A percentile compares a stretch with the other conserved stretches of the same genome.
Conservation (phyloP, 306 rosid genomes). For the Rosa chinensis region DNA sequence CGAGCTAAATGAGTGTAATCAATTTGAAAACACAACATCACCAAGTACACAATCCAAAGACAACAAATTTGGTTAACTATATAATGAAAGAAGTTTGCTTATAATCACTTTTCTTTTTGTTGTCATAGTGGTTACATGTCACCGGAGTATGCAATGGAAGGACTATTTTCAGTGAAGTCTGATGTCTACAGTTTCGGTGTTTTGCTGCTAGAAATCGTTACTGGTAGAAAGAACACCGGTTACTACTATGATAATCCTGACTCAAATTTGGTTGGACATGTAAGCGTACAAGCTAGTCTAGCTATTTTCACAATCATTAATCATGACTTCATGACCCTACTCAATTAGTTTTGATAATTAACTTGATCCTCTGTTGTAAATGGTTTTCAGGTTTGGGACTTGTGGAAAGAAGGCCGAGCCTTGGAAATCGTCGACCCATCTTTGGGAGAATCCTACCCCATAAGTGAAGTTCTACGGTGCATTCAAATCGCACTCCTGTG, state of each 20-base stretch:
- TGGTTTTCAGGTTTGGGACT: constrained; percentile 49
- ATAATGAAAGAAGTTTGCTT: not conserved
- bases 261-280: constrained; percentile 59
- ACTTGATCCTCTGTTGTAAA: not conserved
- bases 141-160: constrained; percentile 67
- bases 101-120: not conserved
- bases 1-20: not conserved
- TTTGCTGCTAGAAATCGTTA: constrained; percentile 54
- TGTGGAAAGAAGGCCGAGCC: constrained; percentile 48
- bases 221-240: constrained; percentile 52
- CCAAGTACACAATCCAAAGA: not conserved
- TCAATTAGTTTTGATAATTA: too few species aligned
- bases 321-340: not conserved
- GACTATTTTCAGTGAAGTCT: constrained; percentile 51
- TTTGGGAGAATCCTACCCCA: constrained; percentile 28
- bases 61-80: not conserved
- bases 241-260: constrained; percentile 27
- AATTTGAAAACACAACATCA: not conserved
- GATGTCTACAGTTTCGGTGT: constrained; percentile 64
- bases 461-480: constrained; percentile 49
- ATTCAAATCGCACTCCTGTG: constrained; percentile 62
- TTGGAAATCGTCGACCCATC: constrained; percentile 42
- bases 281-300: constrained; percentile 24
- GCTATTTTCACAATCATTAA: not conserved
- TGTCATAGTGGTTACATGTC: constrained; percentile 56